phyloP scores from a whole-genome alignment of 1,139 yeast genomes.

The Saccharomyces hybrid region DNA sequence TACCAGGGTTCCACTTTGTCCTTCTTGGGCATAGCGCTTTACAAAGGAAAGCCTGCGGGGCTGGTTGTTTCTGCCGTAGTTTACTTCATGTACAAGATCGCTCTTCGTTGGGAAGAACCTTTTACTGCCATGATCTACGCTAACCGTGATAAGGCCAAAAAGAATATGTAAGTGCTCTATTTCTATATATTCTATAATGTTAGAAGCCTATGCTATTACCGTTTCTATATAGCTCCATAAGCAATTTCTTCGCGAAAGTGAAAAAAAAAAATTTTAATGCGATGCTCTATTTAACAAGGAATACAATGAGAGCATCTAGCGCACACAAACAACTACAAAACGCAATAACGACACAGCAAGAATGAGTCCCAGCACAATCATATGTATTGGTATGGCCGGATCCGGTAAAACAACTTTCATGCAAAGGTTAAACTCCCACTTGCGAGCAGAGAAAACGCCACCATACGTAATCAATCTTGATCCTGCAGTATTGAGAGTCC shows the following conservation, averaged over 20 bases:
- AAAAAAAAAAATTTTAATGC: not conserved
- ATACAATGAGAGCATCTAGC: not conserved
- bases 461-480: conserved; percentile 91
- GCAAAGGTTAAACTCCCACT: conserved; percentile 87
- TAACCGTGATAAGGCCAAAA: conserved; percentile 38
- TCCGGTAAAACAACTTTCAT: conserved; percentile 97
- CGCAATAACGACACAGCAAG: conserved; percentile 1
- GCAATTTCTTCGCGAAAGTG: not conserved
- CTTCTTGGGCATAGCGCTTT: conserved; percentile 84
- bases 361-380: conserved; percentile 58
- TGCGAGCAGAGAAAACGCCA: conserved; percentile 58
- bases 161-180: not conserved
- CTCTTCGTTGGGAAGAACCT: conserved; percentile 88
- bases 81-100: conserved; percentile 72
- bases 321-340: not conserved
- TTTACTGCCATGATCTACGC: conserved; percentile 87
- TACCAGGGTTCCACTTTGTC: conserved; percentile 86
- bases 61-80: conserved; percentile 65
- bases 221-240: not conserved
- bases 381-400: conserved; percentile 96
- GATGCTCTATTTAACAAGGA: not conserved
- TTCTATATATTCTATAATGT: not conserved
- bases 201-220: not conserved
- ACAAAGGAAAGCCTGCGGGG: conserved; percentile 89
- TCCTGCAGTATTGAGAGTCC: conserved; percentile 91